Evolutionary conservation across 768 basidiomycete species (phyloP).

Genomic region (Megacollybia marginata): DNA sequence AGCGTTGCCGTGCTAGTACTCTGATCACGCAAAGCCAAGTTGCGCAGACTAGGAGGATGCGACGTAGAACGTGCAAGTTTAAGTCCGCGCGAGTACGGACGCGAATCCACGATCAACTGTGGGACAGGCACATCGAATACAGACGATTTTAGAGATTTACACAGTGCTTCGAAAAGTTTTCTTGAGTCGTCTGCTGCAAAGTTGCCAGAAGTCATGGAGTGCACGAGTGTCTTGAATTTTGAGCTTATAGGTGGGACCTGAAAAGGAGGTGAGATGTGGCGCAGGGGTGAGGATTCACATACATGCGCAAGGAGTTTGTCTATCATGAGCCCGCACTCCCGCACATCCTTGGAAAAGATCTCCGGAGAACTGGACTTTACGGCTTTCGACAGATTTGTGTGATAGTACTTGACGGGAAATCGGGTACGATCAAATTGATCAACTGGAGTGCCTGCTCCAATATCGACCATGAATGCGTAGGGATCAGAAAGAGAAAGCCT

Average conservation of each 20-base stretch:
- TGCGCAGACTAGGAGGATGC: no score
- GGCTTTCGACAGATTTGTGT: slow-evolving; percentile 21
- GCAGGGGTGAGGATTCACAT: slow-evolving; percentile 6
- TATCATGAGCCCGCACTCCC: slow-evolving; percentile 32
- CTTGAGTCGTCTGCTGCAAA: slow-evolving; percentile 44
- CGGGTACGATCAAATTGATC: slow-evolving; percentile 24
- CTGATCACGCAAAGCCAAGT: no score
- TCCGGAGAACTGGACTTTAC: slow-evolving; percentile 6
- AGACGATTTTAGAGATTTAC: slow-evolving; percentile 32
- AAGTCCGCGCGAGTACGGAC: no score
- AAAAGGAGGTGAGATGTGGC: not conserved
- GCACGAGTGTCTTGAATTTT: slow-evolving; percentile 36
- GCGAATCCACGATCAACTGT: no score
- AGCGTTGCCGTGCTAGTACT: no score
- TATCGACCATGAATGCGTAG: slow-evolving; percentile 9
- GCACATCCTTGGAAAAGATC: slow-evolving; percentile 28
- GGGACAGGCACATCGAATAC: slow-evolving; percentile 24
- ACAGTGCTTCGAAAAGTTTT: slow-evolving; percentile 42
- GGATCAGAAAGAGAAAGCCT: slow-evolving; percentile 20
- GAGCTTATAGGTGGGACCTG: slow-evolving; percentile 32
- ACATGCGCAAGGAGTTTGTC: slow-evolving; percentile 28
- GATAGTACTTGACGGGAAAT: slow-evolving; percentile 24
- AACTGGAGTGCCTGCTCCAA: slow-evolving; percentile 4
- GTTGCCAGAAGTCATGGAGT: slow-evolving; percentile 38
- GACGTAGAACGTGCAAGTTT: no score